phyloP scores from a whole-genome alignment of 805 yeast species.

The Ogataea henricii region DNA sequence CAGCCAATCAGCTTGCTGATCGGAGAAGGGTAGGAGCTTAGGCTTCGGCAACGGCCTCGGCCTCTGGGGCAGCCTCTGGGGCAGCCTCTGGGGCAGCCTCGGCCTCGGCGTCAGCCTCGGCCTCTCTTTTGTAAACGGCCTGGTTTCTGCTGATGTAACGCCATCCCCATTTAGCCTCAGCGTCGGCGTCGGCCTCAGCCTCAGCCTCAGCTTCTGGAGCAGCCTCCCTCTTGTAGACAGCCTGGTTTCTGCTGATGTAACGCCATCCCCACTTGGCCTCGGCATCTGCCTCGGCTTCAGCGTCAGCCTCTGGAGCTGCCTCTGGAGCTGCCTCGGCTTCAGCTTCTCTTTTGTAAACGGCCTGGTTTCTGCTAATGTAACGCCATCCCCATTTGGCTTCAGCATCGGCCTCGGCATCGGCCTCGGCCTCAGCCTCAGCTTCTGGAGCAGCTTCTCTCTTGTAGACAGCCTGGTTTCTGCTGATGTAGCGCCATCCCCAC shows the following conservation, averaged over 20 bases:
- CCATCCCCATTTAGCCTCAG: slow-evolving; percentile 19
- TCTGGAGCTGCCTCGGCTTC: slow-evolving; percentile 13
- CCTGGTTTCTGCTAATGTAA: slow-evolving; percentile 15
- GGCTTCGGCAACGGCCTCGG: slow-evolving; percentile 18
- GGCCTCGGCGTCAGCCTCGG: slow-evolving; percentile 28
- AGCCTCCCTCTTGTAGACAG: slow-evolving; percentile 23
- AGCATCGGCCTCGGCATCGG: slow-evolving; percentile 22
- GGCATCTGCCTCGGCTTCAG: slow-evolving; percentile 9
- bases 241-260: slow-evolving; percentile 13
- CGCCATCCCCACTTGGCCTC: slow-evolving; percentile 17
- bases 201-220: slow-evolving; percentile 27
- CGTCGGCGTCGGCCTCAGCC: slow-evolving; percentile 17
- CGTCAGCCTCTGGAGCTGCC: slow-evolving; percentile 15
- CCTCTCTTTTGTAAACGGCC: slow-evolving; percentile 33
- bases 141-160: slow-evolving; percentile 16
- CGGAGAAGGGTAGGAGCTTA: neutral
- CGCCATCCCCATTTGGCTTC: slow-evolving; percentile 17
- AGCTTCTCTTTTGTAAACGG: slow-evolving; percentile 30
- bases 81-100: slow-evolving; percentile 8
- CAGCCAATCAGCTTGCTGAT: slow-evolving; percentile 5
- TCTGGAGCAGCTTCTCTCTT: slow-evolving; percentile 30
- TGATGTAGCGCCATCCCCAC: slow-evolving; percentile 13
- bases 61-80: slow-evolving; percentile 5
- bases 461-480: slow-evolving; percentile 17
- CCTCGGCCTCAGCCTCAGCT: slow-evolving; percentile 17